Conservation (phyloP, 2,329 filamentous ascomycete genomes). For the Alternaria longipes region DNA sequence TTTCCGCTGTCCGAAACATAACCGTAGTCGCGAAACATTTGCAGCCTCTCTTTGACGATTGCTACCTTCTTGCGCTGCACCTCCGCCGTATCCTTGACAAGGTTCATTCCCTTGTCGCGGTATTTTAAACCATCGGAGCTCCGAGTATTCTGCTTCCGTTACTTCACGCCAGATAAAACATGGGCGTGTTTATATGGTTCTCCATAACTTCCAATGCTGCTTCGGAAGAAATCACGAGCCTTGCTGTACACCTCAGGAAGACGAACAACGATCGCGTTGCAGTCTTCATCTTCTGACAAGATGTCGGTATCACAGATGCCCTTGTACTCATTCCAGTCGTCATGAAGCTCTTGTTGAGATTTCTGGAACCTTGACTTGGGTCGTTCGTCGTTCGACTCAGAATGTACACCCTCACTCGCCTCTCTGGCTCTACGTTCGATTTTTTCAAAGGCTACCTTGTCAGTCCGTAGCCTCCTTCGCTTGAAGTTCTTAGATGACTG, state of each 20-base stretch:
- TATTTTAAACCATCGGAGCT: neutral
- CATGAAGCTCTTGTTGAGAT: neutral
- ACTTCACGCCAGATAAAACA: neutral
- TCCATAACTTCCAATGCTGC: neutral
- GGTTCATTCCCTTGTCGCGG: neutral
- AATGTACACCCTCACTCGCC: neutral
- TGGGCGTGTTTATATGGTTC: neutral
- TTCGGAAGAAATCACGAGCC: neutral
- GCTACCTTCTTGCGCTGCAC: neutral
- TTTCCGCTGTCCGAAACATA: neutral
- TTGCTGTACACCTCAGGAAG: constrained; percentile 8
- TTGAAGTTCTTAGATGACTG: neutral
- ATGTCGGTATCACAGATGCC: neutral
- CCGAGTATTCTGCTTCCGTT: neutral
- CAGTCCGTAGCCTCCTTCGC: neutral
- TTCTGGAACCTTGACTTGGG: neutral
- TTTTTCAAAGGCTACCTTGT: neutral
- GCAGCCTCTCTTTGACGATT: neutral
- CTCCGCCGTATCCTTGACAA: neutral
- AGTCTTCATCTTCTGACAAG: neutral
- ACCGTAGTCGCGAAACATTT: neutral
- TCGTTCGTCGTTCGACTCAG: neutral
- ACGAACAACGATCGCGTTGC: neutral
- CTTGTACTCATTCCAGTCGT: neutral
- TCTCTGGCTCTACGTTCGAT: neutral